A percentile compares a stretch with the other conserved stretches of the same genome.
These are phyloP conservation scores for Pseudogymnoascus sp. DNA, from an alignment of 2,329 filamentous ascomycete species.

Conservation along the genomic window DNA sequence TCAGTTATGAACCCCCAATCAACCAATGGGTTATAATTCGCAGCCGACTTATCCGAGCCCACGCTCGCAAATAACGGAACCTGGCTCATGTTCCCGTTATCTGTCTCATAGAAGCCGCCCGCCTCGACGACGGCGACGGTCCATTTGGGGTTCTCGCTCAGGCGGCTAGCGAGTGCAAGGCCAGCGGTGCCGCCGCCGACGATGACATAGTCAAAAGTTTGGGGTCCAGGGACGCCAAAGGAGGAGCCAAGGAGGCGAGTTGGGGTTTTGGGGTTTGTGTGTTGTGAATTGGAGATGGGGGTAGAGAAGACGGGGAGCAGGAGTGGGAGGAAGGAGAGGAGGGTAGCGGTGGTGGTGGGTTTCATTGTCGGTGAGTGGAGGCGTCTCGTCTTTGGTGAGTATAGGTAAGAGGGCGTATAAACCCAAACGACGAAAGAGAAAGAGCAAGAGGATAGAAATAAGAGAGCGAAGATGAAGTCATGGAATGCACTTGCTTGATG, in stretches of 20 bases:
- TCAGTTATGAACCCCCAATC: conserved; percentile 27
- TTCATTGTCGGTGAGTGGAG: neutral
- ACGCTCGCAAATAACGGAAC: conserved; percentile 7
- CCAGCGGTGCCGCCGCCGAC: conserved; percentile 36
- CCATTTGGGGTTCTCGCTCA: conserved; percentile 29
- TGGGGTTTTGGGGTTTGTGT: neutral
- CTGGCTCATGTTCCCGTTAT: conserved; percentile 14
- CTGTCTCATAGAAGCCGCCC: conserved; percentile 23
- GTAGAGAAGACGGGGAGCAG: neutral
- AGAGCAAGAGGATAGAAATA: neutral
- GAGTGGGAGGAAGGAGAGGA: neutral
- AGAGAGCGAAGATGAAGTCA: neutral
- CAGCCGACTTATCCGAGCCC: neutral
- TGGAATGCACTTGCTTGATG: conserved; percentile 1
- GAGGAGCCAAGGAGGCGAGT: neutral
- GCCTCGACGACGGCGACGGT: conserved; percentile 35
- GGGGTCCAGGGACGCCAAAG: neutral
- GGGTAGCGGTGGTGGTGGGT: neutral
- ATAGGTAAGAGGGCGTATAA: neutral
- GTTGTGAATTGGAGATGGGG: neutral
- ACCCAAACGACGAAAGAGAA: neutral
- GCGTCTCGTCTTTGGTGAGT: neutral
- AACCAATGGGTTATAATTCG: conserved; percentile 11
- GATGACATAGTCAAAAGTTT: conserved; percentile 34
- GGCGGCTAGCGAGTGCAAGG: conserved; percentile 31